These are phyloP conservation scores for Nicotiana benthamiana DNA, from an alignment of 257 asterid species.

Conservation along the genomic window DNA sequence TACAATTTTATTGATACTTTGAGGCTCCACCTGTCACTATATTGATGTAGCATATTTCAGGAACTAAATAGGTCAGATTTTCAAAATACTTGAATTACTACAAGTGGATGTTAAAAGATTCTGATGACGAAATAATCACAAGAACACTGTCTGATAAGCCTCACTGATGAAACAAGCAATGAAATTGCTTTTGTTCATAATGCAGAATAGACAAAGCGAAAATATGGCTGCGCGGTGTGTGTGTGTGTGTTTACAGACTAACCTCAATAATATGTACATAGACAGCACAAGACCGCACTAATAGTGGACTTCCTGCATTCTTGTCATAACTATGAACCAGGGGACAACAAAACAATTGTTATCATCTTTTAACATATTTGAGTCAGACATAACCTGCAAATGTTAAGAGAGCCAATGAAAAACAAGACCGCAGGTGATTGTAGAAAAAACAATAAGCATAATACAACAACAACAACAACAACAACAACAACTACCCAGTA, in stretches of 20 bases:
- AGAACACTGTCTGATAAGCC: not conserved
- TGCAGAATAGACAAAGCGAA: not conserved
- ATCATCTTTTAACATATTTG: not conserved
- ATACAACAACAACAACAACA: too few species aligned
- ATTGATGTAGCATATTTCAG: not conserved
- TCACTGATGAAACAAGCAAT: not conserved
- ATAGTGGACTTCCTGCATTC: not conserved
- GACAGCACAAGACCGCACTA: not conserved
- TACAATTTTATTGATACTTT: not conserved
- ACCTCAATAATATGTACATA: constrained; percentile 19
- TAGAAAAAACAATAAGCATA: not conserved
- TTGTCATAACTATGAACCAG: not conserved
- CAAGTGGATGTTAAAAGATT: not conserved
- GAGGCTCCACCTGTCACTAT: not conserved
- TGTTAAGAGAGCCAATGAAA: not conserved
- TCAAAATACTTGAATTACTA: not conserved
- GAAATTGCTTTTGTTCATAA: not conserved
- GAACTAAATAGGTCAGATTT: not conserved
- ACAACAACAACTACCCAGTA: too few species aligned
- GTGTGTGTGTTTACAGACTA: not conserved
- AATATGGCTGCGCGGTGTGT: not conserved
- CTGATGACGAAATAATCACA: not conserved
- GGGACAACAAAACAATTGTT: not conserved
- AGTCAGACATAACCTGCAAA: constrained; percentile 28
- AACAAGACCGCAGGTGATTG: not conserved